Conservation (phyloP, 2,329 filamentous ascomycete genomes). For the Aspergillus pseudoterreus region DNA sequence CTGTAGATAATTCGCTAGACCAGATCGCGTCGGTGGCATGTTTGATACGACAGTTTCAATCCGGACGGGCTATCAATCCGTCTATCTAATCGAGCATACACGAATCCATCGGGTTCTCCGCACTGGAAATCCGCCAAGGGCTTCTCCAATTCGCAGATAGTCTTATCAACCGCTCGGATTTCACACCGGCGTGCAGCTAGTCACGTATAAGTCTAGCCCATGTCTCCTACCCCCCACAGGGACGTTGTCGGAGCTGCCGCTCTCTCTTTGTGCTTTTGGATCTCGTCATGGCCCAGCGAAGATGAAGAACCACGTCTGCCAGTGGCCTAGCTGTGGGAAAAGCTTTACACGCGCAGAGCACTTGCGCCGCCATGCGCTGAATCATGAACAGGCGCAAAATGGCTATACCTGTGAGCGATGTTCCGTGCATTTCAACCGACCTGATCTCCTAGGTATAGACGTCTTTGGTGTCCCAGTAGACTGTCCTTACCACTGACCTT, state of each 20-base stretch:
- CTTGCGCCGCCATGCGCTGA: slow-evolving; percentile 55
- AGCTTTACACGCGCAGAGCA: slow-evolving; percentile 57
- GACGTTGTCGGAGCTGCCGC: neutral
- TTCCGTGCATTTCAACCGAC: slow-evolving; percentile 58
- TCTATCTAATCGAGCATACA: neutral
- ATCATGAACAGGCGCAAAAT: slow-evolving; percentile 52
- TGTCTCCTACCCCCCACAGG: neutral
- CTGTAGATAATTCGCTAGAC: slow-evolving; percentile 8
- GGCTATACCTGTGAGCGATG: slow-evolving; percentile 54
- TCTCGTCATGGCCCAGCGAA: neutral
- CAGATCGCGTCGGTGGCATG: neutral
- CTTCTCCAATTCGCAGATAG: slow-evolving; percentile 1
- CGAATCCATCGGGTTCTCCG: neutral
- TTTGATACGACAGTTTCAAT: neutral
- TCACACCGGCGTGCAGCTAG: neutral
- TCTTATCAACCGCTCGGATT: neutral
- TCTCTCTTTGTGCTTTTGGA: neutral
- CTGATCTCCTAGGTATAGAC: slow-evolving; percentile 52
- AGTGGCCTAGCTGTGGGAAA: slow-evolving; percentile 48
- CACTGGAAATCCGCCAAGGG: neutral
- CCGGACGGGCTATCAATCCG: neutral
- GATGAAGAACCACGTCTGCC: slow-evolving; percentile 31
- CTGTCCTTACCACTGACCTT: slow-evolving; percentile 12
- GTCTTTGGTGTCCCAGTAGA: neutral
- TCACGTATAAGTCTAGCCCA: neutral